Evolutionary conservation across 2,329 filamentous ascomycete species (phyloP), one percentile per base, ranked within the genome.

Genomic region (Botrytis deweyae): DNA sequence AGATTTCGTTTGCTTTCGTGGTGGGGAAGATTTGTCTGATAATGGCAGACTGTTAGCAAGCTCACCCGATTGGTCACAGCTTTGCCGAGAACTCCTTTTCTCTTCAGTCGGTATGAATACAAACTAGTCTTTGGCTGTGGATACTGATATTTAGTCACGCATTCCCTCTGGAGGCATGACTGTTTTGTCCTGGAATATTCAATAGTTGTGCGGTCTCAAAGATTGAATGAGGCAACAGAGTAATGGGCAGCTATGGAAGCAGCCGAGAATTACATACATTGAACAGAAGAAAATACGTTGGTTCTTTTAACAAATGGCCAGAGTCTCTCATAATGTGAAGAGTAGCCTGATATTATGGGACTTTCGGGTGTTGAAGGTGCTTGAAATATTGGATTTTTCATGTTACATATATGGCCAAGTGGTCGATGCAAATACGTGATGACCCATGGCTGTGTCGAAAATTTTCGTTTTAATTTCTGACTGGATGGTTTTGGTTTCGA

Each of bases 61-160:
- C 14, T 38, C 29, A 55, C 18, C 22, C 12, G 29, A 67, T 67
- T 67, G 33, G 64, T 52, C 29, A 22, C 12, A 52, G 22, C 46
- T 67, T 52, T 67, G 22, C 44, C 46, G 33, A 55, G 64, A 52
- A 52, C 64, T 52, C 64, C 64, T 40, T 36, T 33, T 52, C 6
- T 20, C 14, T 36, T 12, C 12, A n/a, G 6, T 16, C 1, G 4
- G 12, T 5, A 3, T n/a, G 20, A 18, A 18, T 2, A 18, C 12
- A 40, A n/a, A 63, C 12, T 16, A 16, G 10, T n/a, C 22, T 33
- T 22, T 22, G 29, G 33, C 29, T 61, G n/a, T 29, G n/a, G 3
- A 55, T 18, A 29, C 16, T 4, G 6, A 29, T 2, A 18, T 7
- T 29, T 2, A 4, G 18, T 16, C n/a, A 18, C 3, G n/a, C 25